phyloP scores from a whole-genome alignment of 441 rosid species.

The Euphorbia celastroides region DNA sequence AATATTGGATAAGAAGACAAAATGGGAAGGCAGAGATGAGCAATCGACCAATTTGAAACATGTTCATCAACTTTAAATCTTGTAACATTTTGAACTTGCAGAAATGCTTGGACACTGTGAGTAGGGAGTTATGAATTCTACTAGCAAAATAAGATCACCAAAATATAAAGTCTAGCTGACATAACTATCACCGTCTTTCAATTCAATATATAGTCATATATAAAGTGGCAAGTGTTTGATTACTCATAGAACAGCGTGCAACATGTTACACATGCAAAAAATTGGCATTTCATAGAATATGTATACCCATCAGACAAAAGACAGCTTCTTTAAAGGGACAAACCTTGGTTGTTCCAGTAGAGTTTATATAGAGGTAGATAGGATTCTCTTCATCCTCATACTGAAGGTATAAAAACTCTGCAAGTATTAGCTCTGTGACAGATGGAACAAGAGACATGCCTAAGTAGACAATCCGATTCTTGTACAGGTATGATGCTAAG shows the following conservation, averaged over 20 bases:
- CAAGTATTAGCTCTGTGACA: constrained; percentile 70
- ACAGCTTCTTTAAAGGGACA: not conserved
- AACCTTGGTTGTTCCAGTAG: constrained; percentile 91
- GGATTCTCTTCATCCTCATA: constrained; percentile 70
- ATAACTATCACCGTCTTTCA: not conserved
- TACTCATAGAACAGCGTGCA: not conserved
- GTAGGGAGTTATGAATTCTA: not conserved
- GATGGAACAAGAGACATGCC: constrained; percentile 94
- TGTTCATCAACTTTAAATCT: not conserved
- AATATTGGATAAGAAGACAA: not conserved
- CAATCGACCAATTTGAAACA: not conserved
- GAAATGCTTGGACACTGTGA: not conserved
- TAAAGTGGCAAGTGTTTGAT: not conserved
- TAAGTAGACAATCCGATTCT: constrained; percentile 81
- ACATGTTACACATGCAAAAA: not conserved
- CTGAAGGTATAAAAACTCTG: constrained; percentile 86
- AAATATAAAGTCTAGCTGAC: not conserved
- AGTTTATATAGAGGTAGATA: constrained; percentile 81
- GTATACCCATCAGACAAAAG: not conserved
- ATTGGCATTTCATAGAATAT: not conserved
- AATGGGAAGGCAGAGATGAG: not conserved
- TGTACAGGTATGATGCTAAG: constrained; percentile 76
- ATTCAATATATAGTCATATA: not conserved
- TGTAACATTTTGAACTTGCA: not conserved
- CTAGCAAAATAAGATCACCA: not conserved